These are phyloP conservation scores for Crithidia expoeki DNA, from an alignment of 208 protist genomes.

Conservation along the genomic window DNA sequence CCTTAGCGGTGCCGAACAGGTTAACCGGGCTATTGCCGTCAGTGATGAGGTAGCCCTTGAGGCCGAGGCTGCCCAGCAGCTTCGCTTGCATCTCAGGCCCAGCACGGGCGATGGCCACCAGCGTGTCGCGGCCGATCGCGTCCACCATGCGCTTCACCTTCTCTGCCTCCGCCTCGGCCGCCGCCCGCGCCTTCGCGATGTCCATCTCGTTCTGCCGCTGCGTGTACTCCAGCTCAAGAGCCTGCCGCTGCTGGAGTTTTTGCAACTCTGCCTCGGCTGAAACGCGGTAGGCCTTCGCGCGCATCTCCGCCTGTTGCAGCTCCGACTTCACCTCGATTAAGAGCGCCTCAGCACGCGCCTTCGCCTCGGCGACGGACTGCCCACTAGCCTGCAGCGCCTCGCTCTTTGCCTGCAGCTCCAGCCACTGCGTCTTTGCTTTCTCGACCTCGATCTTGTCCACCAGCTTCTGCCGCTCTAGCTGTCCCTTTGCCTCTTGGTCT, in stretches of 20 bases:
- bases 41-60: constrained; percentile 96
- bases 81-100: constrained; percentile 96
- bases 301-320: constrained; percentile 88
- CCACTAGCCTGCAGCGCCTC: constrained; percentile 92
- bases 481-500: constrained; percentile 91
- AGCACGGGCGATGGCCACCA: constrained; percentile 90
- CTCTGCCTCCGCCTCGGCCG: constrained; percentile 87
- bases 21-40: constrained; percentile 96
- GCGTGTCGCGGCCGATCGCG: constrained; percentile 91
- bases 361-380: constrained; percentile 90
- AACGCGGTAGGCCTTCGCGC: constrained; percentile 83
- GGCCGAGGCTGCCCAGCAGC: constrained; percentile 93
- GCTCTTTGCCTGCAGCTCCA: constrained; percentile 93
- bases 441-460: constrained; percentile 89
- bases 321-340: constrained; percentile 89
- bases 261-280: constrained; percentile 85
- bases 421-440: constrained; percentile 72
- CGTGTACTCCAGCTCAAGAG: constrained; percentile 88
- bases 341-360: constrained; percentile 90
- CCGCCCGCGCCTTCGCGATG: constrained; percentile 69
- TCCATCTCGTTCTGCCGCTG: constrained; percentile 85
- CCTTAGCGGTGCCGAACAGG: constrained; percentile 94
- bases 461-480: constrained; percentile 93
- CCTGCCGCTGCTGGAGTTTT: constrained; percentile 79
- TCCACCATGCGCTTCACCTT: constrained; percentile 89